Evolutionary conservation across 2,329 filamentous ascomycete genomes (phyloP).

Genomic region (Phaeoacremonium minimum): DNA sequence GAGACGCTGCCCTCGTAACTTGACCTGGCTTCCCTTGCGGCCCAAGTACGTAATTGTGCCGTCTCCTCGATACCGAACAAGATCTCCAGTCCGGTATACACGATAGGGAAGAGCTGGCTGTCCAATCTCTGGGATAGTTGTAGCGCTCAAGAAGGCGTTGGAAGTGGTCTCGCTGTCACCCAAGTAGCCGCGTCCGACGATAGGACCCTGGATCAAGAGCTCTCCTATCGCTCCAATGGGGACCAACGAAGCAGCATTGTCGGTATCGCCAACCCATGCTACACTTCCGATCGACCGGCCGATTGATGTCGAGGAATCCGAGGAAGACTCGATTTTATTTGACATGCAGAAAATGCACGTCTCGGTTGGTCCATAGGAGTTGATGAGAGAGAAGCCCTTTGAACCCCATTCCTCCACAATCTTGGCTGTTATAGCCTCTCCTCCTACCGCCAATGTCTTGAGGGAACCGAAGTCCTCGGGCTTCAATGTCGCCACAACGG

Average conservation of each 20-base stretch:
- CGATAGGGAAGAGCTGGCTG: not conserved
- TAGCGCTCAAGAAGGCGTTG: not conserved
- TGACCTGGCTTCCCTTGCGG: too few relatives aligned
- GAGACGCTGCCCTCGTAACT: too few relatives aligned
- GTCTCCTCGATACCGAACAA: constrained; percentile 3
- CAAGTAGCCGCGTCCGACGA: constrained; percentile 26
- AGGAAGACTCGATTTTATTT: not conserved
- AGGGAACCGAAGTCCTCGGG: constrained; percentile 6
- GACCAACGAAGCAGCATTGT: constrained; percentile 12
- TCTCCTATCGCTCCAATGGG: constrained; percentile 22
- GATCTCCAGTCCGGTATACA: constrained; percentile 8
- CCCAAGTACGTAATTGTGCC: too few relatives aligned
- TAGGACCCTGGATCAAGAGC: constrained; percentile 29
- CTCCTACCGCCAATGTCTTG: constrained; percentile 22
- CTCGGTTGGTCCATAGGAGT: constrained; percentile 47
- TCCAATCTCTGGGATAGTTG: not conserved
- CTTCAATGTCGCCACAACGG: constrained; percentile 2
- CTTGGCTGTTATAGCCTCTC: constrained; percentile 47
- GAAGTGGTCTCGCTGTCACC: not conserved
- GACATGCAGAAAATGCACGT: constrained; percentile 20
- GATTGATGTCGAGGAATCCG: constrained; percentile 3
- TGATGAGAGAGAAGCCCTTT: constrained; percentile 38
- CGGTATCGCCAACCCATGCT: constrained; percentile 15
- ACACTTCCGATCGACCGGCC: constrained; percentile 10
- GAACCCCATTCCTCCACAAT: constrained; percentile 42